Conservation (phyloP, 331 rosid genomes). For the Pyrus hybrid region DNA sequence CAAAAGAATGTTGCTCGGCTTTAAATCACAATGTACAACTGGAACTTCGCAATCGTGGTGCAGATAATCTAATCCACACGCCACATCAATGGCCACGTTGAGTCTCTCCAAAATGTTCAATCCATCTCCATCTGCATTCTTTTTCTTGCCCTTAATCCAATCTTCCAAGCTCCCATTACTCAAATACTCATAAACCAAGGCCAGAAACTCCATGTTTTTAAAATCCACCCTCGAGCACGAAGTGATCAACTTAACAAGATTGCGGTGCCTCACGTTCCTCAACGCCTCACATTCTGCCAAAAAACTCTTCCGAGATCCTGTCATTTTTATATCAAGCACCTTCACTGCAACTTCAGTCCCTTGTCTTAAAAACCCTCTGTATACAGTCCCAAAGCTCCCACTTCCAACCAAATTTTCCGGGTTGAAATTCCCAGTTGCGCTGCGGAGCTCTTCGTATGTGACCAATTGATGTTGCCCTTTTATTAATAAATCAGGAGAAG, state of each 20-base stretch:
- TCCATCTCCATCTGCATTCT: conserved; percentile 29
- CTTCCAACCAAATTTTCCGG: conserved; percentile 42
- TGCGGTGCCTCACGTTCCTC: conserved; percentile 55
- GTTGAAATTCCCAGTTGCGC: conserved; percentile 50
- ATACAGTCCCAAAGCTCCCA: conserved; percentile 73
- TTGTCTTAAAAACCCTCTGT: conserved; percentile 41
- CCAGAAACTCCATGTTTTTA: conserved; percentile 48
- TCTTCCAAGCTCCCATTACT: conserved; percentile 63
- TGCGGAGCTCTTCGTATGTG: conserved; percentile 51
- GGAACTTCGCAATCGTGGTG: conserved; percentile 55
- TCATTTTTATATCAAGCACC: conserved; percentile 40
- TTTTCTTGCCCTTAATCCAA: conserved; percentile 50
- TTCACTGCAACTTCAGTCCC: conserved; percentile 51
- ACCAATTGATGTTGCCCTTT: conserved; percentile 41
- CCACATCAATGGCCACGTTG: conserved; percentile 47
- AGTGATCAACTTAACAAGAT: conserved; percentile 58
- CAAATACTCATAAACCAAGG: conserved; percentile 56
- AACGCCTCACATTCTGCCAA: conserved; percentile 66
- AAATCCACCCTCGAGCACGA: conserved; percentile 67
- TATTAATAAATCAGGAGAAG: neutral
- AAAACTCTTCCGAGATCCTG: conserved; percentile 55
- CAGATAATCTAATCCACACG: conserved; percentile 48
- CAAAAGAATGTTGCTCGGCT: conserved; percentile 68
- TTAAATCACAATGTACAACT: conserved; percentile 64
- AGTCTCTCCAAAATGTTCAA: conserved; percentile 51